Evolutionary conservation across 345 rosid species (phyloP), one percentile per base, ranked within the genome.

Genomic region (Hibiscus tridactylites): DNA sequence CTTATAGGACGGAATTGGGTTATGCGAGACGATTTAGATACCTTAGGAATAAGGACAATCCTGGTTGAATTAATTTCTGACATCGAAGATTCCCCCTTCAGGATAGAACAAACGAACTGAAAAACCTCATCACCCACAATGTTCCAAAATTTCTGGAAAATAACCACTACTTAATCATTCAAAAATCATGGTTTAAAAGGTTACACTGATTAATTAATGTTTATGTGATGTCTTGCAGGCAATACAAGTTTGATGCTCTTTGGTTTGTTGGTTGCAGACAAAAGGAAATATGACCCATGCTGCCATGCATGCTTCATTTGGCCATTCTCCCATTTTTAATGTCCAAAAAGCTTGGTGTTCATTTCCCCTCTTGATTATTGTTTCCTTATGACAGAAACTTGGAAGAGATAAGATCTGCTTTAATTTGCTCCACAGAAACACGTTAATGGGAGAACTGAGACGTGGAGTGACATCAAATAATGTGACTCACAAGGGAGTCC

Each of bases 361-460:
- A 16, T 50, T 50, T 50, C 17, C 54, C 54, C 54, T 15, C 54
- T 37, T 6, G 42, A 37, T 37, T 37, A 37, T 37, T 37, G 42
- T 35, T 12, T 47, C 52, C 52, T 47, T 12, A 10, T 47, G 52
- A 11, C 5, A 47, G 52, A 35, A 35, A 35, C 39, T 35, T 35
- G 12, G 52, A 50, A 50, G 54, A 50, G 54, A 15, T 50, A 50
- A 50, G 54, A 13, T 13, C 54, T 50, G 4, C 4, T 16, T 50
- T 53, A 53, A 53, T 53, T 53, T 16, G 83, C 75, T 77, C 95
- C 92, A 77, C 87, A 74, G 67, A 83, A 76, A 68, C 12, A 72
- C 70, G 60, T 58, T 35, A 35, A 35, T 35, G 39, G 39, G 31
- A 49, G 53, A 63, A 31, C 26, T 24, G 47, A 24, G 57, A 52